Evolutionary conservation across 768 basidiomycete species (phyloP), one percentile per base, ranked within the genome.

Genomic region (Leccinum broughii): DNA sequence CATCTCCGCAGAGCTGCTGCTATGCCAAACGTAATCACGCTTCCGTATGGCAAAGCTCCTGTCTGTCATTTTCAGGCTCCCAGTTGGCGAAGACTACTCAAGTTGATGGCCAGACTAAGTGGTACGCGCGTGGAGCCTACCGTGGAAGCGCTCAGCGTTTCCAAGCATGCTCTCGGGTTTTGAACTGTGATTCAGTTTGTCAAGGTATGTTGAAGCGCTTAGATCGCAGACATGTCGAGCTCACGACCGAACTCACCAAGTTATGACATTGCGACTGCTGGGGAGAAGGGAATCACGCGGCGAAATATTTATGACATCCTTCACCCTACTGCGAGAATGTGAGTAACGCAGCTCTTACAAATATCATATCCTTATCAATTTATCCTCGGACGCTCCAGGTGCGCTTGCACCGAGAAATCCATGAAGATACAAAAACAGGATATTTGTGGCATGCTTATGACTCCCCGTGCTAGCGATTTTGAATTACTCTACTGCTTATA

Each of bases 101-200:
- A 85, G 66, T 70, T 93, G 46, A 85, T 93, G 84, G 90, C 90
- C 28, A 78, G 86, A 61, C 72, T 92, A 59, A 86, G 87, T 58
- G 84, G 80, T 37, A 87, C 88, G 6, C 83, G 83, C 53, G 76
- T 93, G 49, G 87, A 92, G 64, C 84, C 90, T 1, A 85, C 87
- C 0, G 68, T 90, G 39, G 88, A 89, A 64, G 86, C 88, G 1
- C 73, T 89, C 63, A 83, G 85, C 1, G 72, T 80, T 0, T 76
- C 80, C 32, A 87, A 86, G 66, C 76, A 76, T 17, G 82, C 83
- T 6, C 77, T 87, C 54, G 81, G 80, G 61, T 75, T 93, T 50
- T 85, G 92, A 49, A 86, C 86, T 0, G 88, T 93, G 0, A 75
- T 93, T 57, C 91, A 93, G 66, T 91, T 93, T 66, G 80, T 91